Base-by-base conservation (phyloP, 306 rosid species). In the Rosa lucieae region DNA sequence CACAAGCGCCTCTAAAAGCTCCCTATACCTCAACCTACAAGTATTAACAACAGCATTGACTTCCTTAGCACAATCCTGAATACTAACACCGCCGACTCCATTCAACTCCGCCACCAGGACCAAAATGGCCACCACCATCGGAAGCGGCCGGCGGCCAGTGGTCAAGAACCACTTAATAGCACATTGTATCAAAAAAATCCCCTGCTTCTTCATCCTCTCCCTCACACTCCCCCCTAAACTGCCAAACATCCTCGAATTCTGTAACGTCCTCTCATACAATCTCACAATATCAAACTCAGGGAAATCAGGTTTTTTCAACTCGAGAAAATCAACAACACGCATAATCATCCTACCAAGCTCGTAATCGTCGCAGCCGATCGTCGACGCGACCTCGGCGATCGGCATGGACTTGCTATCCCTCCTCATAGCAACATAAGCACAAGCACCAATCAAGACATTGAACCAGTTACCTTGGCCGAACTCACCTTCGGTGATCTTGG, bases 151-250 rank as follows among this genome's bases (percentile, higher is more conserved):
- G 32, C 95, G 86, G n/a, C 97, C 97, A 0, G 93, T 91, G 0
- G 93, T 89, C 84, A 93, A 80, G 74, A 82, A 91, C 98, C 97
- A 90, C 85, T 91, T 89, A 48, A 90, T 85, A 0, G 92, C 85
- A 77, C 93, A 91, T 49, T 93, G 93, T 10, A 91, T 65, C 82
- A 93, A 75, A 83, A 93, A 90, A 2, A 86, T 67, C 72, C 93
- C 97, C 81, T 93, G 97, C 70, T 81, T 86, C 26, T 67, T 80
- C 81, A 90, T 93, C n/a, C 73, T 80, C 63, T 83, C 89, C 80
- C 81, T 0, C 48, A 0, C 63, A 35, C 86, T 85, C 47, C 59
- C 13, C 7, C 77, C 91, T 52, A 86, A 51, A 0, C 62, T 46
- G 0, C 59, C 40, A 69, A 90, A 84, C 70, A 72, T 52, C 0